phyloP scores from a whole-genome alignment of 257 asterid genomes.

The Jaltomata sinuosa region DNA sequence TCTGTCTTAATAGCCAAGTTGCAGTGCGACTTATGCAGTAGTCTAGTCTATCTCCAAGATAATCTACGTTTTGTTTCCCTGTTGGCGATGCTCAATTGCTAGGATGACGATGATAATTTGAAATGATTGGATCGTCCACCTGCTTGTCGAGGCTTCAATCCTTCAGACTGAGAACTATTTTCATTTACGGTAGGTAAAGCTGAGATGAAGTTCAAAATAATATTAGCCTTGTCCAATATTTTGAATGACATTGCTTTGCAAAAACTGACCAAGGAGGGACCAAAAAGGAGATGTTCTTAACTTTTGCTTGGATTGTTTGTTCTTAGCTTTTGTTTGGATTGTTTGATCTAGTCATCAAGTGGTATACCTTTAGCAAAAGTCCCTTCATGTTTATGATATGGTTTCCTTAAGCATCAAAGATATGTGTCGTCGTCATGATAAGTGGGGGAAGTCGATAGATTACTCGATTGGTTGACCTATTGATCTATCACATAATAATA shows the following conservation, averaged over 20 bases:
- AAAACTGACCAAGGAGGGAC: not conserved
- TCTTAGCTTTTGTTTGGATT: not conserved
- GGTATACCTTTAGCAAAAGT: not conserved
- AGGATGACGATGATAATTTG: not conserved
- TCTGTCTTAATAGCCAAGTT: conserved; percentile 60
- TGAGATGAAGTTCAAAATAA: not conserved
- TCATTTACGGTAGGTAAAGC: not conserved
- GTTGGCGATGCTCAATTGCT: not conserved
- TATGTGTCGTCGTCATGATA: no score
- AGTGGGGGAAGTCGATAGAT: no score
- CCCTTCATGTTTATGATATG: not conserved
- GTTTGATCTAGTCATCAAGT: not conserved
- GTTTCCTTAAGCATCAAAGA: not conserved
- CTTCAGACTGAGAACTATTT: not conserved
- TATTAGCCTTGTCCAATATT: not conserved
- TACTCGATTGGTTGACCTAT: no score
- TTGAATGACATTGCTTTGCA: not conserved
- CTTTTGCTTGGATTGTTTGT: not conserved
- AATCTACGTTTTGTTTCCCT: not conserved
- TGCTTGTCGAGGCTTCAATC: not conserved
- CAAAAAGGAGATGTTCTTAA: not conserved
- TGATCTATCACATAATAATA: no score
- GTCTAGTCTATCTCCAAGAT: not conserved
- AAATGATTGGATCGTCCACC: not conserved
- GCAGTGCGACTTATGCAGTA: conserved; percentile 54